phyloP scores from a whole-genome alignment of 2,329 filamentous ascomycete genomes.

The Neospermospora avenae region DNA sequence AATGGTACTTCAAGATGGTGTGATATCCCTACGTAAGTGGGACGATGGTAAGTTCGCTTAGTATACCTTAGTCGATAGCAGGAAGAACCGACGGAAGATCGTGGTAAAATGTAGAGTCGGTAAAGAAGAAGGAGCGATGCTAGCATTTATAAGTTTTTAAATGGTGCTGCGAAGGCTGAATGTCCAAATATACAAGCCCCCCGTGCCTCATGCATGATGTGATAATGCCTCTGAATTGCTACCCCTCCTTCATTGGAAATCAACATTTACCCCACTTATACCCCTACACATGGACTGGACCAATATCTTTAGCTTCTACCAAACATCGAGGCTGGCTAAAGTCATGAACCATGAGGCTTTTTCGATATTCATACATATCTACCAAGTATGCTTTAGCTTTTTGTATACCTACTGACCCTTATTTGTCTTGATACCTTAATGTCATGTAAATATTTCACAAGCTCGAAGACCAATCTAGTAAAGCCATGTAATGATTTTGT shows the following conservation, averaged over 20 bases:
- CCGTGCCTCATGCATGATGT: neutral
- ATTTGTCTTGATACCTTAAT: too few species aligned
- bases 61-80: too few species aligned
- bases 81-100: too few species aligned
- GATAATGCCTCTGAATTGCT: neutral
- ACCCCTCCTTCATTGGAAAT: constrained; percentile 4
- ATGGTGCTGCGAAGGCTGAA: neutral
- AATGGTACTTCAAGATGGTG: neutral
- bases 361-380: too few species aligned
- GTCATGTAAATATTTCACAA: too few species aligned
- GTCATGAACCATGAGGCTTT: too few species aligned
- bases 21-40: neutral
- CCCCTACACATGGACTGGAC: neutral
- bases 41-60: neutral
- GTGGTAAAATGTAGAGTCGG: neutral
- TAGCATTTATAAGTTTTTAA: neutral
- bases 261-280: neutral
- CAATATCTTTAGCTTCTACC: too few species aligned
- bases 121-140: neutral
- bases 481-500: too few species aligned
- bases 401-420: too few species aligned
- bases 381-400: too few species aligned
- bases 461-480: too few species aligned
- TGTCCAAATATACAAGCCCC: neutral
- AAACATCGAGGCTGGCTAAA: too few species aligned